These are phyloP conservation scores for Knufia fluminis DNA, from an alignment of 2,329 filamentous ascomycete genomes.

Conservation along the genomic window DNA sequence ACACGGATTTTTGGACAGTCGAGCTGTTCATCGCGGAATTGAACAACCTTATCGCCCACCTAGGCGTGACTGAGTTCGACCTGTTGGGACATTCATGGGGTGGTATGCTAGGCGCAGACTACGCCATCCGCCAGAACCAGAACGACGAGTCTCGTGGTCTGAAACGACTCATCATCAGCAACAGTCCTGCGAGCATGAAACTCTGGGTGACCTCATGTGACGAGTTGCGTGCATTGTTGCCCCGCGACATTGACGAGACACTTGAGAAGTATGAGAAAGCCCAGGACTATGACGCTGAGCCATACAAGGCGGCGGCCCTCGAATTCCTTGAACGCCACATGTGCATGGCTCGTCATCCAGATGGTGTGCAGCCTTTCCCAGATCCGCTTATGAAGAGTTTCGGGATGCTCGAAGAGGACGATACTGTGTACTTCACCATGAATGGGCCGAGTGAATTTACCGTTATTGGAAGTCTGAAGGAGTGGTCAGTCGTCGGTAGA, in stretches of 20 bases:
- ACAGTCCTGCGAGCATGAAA: slow-evolving; percentile 25
- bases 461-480: slow-evolving; percentile 33
- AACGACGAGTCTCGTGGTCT: slow-evolving; percentile 26
- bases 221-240: slow-evolving; percentile 21
- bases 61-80: slow-evolving; percentile 36
- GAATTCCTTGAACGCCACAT: slow-evolving; percentile 26
- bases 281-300: slow-evolving; percentile 19
- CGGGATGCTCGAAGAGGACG: slow-evolving; percentile 21
- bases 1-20: slow-evolving; percentile 40
- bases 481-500: slow-evolving; percentile 29
- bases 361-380: slow-evolving; percentile 25
- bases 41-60: slow-evolving; percentile 37
- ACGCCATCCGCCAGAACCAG: slow-evolving; percentile 29
- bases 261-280: slow-evolving; percentile 16
- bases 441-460: slow-evolving; percentile 33
- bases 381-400: slow-evolving; percentile 24
- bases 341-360: slow-evolving; percentile 14
- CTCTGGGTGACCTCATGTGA: slow-evolving; percentile 21
- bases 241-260: slow-evolving; percentile 16
- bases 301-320: slow-evolving; percentile 24
- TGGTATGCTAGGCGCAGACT: slow-evolving; percentile 41
- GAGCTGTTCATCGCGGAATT: slow-evolving; percentile 43
- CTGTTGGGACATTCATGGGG: slow-evolving; percentile 46
- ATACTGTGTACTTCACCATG: slow-evolving; percentile 25
- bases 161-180: slow-evolving; percentile 31